Evolutionary conservation across 139 green algal genomes (phyloP).

Genomic region (Coccomyxa sp.): DNA sequence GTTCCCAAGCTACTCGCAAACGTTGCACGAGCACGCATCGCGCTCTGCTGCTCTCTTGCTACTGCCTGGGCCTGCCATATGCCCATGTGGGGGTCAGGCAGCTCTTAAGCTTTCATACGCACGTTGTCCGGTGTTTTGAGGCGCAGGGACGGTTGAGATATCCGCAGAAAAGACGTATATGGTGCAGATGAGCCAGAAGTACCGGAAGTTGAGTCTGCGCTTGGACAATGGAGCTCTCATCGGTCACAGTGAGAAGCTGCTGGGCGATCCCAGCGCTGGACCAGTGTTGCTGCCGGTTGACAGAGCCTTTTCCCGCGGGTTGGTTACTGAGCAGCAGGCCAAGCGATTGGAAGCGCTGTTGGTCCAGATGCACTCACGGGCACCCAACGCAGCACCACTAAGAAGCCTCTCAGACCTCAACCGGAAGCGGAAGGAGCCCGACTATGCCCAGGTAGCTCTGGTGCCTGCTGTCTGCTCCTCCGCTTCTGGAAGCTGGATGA

Average conservation of each 20-base stretch:
- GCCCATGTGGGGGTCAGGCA: too few relatives aligned
- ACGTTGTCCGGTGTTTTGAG: too few relatives aligned
- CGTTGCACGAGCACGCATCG: too few relatives aligned
- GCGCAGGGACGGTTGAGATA: too few relatives aligned
- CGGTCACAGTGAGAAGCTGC: conserved; percentile 7
- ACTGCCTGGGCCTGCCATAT: too few relatives aligned
- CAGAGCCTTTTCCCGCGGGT: conserved; percentile 24
- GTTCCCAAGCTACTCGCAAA: too few relatives aligned
- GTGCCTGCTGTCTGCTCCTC: background rate
- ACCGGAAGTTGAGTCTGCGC: conserved; percentile 20
- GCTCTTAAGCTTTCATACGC: too few relatives aligned
- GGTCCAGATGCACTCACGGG: conserved; percentile 34
- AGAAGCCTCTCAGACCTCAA: conserved; percentile 29
- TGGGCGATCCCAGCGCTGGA: conserved; percentile 1
- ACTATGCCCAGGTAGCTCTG: background rate
- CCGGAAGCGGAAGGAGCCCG: background rate
- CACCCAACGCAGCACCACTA: conserved; percentile 34
- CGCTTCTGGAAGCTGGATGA: too few relatives aligned
- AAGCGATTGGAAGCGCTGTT: conserved; percentile 27
- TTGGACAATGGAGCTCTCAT: conserved; percentile 46
- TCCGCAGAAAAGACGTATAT: background rate
- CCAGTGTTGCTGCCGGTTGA: conserved; percentile 20
- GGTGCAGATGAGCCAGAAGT: background rate
- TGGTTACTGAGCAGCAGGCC: conserved; percentile 27
- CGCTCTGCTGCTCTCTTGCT: too few relatives aligned